Percentiles rank a stretch among this genome's conserved stretches.
Conservation (phyloP, 2,329 filamentous ascomycete species). For the Paracoccidioides lutzii region DNA sequence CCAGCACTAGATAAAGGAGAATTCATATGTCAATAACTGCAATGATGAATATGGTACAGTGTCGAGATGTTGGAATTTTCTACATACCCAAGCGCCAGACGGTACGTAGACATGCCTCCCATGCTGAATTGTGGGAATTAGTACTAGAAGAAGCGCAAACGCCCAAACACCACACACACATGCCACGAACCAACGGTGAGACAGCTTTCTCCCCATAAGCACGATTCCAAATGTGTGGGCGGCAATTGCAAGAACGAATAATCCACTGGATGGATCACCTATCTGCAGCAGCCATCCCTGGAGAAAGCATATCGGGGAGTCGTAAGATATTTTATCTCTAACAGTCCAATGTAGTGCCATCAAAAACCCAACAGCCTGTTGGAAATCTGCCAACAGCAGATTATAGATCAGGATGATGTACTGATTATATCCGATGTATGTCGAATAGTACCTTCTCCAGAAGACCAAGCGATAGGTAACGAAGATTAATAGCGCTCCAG, state of each 20-base stretch:
- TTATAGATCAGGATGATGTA: constrained; percentile 44
- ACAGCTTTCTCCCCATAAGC: constrained; percentile 35
- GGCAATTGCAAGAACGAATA: constrained; percentile 43
- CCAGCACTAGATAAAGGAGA: constrained; percentile 34
- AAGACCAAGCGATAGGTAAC: constrained; percentile 41
- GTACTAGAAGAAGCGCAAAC: constrained; percentile 33
- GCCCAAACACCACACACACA: constrained; percentile 35
- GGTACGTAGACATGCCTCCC: constrained; percentile 34
- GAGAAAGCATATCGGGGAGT: constrained; percentile 35
- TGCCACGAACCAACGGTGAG: constrained; percentile 32
- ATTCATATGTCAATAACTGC: neutral
- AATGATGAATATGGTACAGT: neutral
- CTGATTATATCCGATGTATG: constrained; percentile 42
- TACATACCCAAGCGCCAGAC: constrained; percentile 39
- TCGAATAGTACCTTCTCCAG: constrained; percentile 36
- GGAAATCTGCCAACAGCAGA: constrained; percentile 40
- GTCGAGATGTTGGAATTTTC: neutral
- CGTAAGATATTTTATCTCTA: constrained; percentile 32
- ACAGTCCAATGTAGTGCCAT: constrained; percentile 38
- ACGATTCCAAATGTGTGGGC: constrained; percentile 42
- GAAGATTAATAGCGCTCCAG: constrained; percentile 32
- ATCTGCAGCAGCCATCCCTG: constrained; percentile 42
- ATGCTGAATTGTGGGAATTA: constrained; percentile 34
- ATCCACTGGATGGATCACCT: constrained; percentile 40
- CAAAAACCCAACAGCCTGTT: constrained; percentile 39